A percentile compares a stretch with the other conserved stretches of the same genome.
Conservation (phyloP, 768 basidiomycete species). For the Neoboletus brunneissimus region DNA sequence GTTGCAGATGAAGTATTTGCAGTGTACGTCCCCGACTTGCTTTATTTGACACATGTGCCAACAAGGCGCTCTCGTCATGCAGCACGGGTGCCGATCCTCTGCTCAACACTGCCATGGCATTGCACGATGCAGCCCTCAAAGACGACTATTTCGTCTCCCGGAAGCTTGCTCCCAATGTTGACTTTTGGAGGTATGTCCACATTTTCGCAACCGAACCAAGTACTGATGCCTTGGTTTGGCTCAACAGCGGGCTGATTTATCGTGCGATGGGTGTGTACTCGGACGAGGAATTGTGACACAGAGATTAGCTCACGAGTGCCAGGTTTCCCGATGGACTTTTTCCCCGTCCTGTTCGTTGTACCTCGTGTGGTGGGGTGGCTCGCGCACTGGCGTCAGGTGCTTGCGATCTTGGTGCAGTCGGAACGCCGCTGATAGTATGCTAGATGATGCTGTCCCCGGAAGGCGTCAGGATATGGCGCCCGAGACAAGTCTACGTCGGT, state of each 20-base stretch:
- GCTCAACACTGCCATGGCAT: conserved; percentile 83
- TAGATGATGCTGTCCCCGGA: conserved; percentile 90
- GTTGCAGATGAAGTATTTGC: conserved; percentile 91
- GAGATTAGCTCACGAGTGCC: conserved; percentile 1
- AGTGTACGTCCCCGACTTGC: conserved; percentile 47
- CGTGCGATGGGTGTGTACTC: conserved; percentile 75
- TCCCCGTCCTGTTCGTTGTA: conserved; percentile 90
- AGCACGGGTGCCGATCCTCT: conserved; percentile 86
- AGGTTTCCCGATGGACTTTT: conserved; percentile 93
- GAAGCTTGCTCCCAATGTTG: conserved; percentile 85
- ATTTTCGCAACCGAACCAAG: background rate
- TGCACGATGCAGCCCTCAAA: conserved; percentile 85
- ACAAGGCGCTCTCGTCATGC: background rate
- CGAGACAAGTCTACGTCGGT: conserved; percentile 83
- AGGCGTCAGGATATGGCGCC: conserved; percentile 93
- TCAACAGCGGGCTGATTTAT: conserved; percentile 76
- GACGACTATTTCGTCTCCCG: conserved; percentile 87
- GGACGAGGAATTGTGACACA: background rate
- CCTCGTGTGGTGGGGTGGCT: conserved; percentile 93
- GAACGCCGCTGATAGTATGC: conserved; percentile 4
- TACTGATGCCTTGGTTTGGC: background rate
- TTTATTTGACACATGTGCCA: background rate
- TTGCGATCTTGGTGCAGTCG: conserved; percentile 4
- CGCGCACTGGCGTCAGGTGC: conserved; percentile 86
- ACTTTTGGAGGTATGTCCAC: conserved; percentile 63